Conservation (phyloP, 202 grass and related monocot species). For the Eragrostis tef region DNA sequence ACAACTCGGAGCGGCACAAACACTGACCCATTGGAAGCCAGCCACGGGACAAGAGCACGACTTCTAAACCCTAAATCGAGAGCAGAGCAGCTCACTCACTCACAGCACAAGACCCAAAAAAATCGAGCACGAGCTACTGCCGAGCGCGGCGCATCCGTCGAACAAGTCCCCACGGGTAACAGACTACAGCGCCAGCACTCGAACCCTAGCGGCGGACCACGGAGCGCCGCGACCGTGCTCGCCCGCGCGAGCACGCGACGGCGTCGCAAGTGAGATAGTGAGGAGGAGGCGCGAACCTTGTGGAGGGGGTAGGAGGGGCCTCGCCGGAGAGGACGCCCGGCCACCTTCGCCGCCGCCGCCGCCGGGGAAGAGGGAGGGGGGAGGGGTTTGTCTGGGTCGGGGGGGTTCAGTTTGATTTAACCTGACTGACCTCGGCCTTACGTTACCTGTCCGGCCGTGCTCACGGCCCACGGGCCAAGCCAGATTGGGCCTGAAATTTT, state of each 20-base stretch:
- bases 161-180: neutral
- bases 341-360: constrained; percentile 32
- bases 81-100: neutral
- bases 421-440: neutral
- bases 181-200: neutral
- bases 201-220: neutral
- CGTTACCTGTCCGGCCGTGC: neutral
- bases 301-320: neutral
- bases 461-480: neutral
- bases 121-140: neutral
- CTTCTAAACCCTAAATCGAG: constrained; percentile 46
- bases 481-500: neutral
- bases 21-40: neutral
- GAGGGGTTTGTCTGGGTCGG: constrained; percentile 41
- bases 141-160: neutral
- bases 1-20: neutral
- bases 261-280: neutral
- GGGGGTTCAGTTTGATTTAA: constrained; percentile 27
- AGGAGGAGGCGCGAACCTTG: constrained; percentile 20
- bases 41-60: neutral
- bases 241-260: neutral
- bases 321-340: constrained; percentile 38
- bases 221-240: neutral
- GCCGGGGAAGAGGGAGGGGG: neutral
- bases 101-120: neutral